Conservation (phyloP, 306 rosid genomes). For the Aeschynomene evenia region DNA sequence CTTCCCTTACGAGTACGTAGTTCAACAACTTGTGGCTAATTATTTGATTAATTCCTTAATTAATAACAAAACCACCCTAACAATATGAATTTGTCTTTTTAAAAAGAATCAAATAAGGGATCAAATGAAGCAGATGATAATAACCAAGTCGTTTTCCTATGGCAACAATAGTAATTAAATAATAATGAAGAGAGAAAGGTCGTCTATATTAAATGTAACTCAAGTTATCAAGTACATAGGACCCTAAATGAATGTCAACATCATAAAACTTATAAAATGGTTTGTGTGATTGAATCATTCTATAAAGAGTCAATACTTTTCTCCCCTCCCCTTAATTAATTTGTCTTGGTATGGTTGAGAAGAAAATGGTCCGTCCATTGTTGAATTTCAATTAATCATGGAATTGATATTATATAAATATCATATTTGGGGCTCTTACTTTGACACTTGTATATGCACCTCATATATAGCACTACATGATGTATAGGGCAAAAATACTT, state of each 20-base stretch:
- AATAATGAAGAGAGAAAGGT: slow-evolving; percentile 12
- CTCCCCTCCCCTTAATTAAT: too few relatives aligned
- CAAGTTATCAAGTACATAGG: not conserved
- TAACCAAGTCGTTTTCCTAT: slow-evolving; percentile 1
- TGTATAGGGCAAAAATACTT: not conserved
- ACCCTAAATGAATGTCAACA: slow-evolving; percentile 6
- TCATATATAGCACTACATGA: too few relatives aligned
- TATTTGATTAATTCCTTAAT: not conserved
- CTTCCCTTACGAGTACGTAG: not conserved
- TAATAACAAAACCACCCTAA: not conserved
- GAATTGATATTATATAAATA: slow-evolving; percentile 14
- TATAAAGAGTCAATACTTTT: not conserved
- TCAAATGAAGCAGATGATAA: not conserved
- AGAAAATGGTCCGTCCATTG: slow-evolving; percentile 19
- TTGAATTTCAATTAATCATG: slow-evolving; percentile 18
- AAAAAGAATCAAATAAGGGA: not conserved
- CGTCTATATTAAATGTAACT: not conserved
- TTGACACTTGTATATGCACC: slow-evolving; percentile 42
- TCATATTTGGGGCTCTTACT: slow-evolving; percentile 7
- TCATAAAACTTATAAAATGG: not conserved
- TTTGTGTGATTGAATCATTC: slow-evolving; percentile 11
- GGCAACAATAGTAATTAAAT: not conserved
- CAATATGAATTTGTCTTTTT: not conserved
- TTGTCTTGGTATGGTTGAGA: slow-evolving; percentile 19
- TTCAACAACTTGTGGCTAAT: not conserved